A percentile compares a stretch with the other conserved stretches of the same genome.
Evolutionary conservation across 108 stramenopile genomes (phyloP).

Genomic region (Fragilaria radians): DNA sequence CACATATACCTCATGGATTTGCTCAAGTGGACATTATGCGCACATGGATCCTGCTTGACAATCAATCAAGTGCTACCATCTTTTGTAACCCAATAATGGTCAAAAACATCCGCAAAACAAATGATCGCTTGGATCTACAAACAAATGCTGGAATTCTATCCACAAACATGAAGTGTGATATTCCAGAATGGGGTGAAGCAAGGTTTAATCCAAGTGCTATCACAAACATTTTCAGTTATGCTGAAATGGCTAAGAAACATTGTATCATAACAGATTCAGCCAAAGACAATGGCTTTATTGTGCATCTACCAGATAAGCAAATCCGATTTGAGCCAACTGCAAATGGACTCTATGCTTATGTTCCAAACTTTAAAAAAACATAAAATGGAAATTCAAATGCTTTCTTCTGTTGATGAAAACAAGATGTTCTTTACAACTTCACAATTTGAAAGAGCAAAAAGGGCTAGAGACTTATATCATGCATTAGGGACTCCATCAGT

Average conservation of each 20-base stretch:
- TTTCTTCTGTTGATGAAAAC: neutral
- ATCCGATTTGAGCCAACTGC: too few relatives aligned
- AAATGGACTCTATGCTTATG: neutral
- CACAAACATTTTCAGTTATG: conserved; percentile 24
- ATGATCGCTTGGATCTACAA: too few relatives aligned
- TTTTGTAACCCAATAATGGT: too few relatives aligned
- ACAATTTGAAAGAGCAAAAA: neutral
- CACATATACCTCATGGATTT: too few relatives aligned
- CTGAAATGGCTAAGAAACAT: conserved; percentile 1
- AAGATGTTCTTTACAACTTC: neutral
- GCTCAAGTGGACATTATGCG: too few relatives aligned
- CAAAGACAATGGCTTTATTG: neutral
- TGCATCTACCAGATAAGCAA: neutral
- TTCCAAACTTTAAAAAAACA: neutral
- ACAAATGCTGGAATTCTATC: too few relatives aligned
- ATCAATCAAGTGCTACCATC: too few relatives aligned
- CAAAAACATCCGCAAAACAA: too few relatives aligned
- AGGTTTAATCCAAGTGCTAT: conserved; percentile 12
- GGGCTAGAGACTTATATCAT: conserved; percentile 3
- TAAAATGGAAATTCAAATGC: neutral
- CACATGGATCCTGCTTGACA: too few relatives aligned
- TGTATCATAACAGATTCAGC: conserved; percentile 4
- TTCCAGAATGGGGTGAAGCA: conserved; percentile 1
- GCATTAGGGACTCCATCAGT: neutral
- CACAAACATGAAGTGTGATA: too few relatives aligned